A percentile compares a stretch with the other conserved stretches of the same genome.
Conservation (phyloP, 2,329 filamentous ascomycete genomes). For the Dactylellina leptospora region DNA sequence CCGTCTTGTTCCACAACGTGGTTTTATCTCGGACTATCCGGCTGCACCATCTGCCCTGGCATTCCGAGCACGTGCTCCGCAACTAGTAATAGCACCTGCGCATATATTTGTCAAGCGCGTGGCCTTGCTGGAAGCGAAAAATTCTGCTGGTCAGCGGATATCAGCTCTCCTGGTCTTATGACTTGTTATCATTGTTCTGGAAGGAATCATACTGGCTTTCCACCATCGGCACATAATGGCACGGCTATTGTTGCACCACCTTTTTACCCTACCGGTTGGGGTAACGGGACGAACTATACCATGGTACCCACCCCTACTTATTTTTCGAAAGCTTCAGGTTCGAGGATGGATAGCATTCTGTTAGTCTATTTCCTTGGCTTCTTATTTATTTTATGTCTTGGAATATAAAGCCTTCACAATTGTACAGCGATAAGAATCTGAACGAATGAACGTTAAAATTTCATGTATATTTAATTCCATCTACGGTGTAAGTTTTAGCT, state of each 20-base stretch:
- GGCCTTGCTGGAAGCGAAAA: constrained; percentile 6
- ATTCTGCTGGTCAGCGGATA: constrained; percentile 16
- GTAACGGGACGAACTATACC: not conserved
- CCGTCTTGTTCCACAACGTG: constrained; percentile 14
- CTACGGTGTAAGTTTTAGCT: too few species aligned
- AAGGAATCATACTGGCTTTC: not conserved
- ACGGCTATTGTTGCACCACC: not conserved
- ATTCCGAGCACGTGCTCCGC: constrained; percentile 8
- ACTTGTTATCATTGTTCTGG: constrained; percentile 5
- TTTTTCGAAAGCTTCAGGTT: too few species aligned
- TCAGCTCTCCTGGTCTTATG: not conserved
- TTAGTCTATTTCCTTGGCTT: too few species aligned
- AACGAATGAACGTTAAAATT: too few species aligned
- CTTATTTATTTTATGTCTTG: too few species aligned
- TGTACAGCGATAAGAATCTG: too few species aligned
- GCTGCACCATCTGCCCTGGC: constrained; percentile 14
- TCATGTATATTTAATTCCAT: too few species aligned
- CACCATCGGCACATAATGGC: not conserved
- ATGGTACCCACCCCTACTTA: too few species aligned
- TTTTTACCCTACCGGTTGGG: not conserved
- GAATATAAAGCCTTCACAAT: too few species aligned
- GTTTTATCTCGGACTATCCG: constrained; percentile 1
- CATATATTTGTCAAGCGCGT: constrained; percentile 7
- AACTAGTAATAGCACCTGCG: constrained; percentile 1
- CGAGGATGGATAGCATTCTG: too few species aligned